A percentile compares a stretch with the other conserved stretches of the same genome.
Conservation (phyloP, 2,329 filamentous ascomycete genomes). For the Sclerotinia glacialis region DNA sequence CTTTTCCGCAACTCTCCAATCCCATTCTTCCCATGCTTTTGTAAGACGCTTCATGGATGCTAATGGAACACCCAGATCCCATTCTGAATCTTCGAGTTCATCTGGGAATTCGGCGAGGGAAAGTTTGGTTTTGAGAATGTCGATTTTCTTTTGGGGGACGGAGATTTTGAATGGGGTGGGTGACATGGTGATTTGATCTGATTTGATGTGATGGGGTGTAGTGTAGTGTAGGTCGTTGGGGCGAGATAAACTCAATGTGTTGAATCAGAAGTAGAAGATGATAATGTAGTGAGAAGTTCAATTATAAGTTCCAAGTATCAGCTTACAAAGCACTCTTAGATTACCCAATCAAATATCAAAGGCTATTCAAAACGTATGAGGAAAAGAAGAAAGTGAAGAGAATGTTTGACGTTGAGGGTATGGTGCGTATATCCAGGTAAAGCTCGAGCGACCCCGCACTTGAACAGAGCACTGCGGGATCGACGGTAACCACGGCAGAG, state of each 20-base stretch:
- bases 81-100: slow-evolving; percentile 51
- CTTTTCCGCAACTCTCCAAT: slow-evolving; percentile 60
- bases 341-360: no score
- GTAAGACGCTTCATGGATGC: slow-evolving; percentile 58
- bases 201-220: not conserved
- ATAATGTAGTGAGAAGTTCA: not conserved
- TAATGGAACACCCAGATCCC: slow-evolving; percentile 60
- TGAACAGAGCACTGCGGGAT: not conserved
- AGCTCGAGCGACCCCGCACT: not conserved
- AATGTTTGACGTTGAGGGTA: not conserved
- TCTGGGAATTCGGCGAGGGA: slow-evolving; percentile 53
- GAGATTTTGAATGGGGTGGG: slow-evolving; percentile 47
- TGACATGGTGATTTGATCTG: slow-evolving; percentile 22
- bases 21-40: slow-evolving; percentile 56
- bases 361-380: no score
- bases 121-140: slow-evolving; percentile 56
- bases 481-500: not conserved
- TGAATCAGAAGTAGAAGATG: not conserved
- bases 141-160: slow-evolving; percentile 51
- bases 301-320: not conserved
- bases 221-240: not conserved
- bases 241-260: not conserved
- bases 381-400: not conserved
- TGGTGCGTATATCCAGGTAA: no score
- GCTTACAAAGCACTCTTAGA: not conserved